Evolutionary conservation across 768 basidiomycete species (phyloP).

Genomic region (Mycena sanguinolenta): DNA sequence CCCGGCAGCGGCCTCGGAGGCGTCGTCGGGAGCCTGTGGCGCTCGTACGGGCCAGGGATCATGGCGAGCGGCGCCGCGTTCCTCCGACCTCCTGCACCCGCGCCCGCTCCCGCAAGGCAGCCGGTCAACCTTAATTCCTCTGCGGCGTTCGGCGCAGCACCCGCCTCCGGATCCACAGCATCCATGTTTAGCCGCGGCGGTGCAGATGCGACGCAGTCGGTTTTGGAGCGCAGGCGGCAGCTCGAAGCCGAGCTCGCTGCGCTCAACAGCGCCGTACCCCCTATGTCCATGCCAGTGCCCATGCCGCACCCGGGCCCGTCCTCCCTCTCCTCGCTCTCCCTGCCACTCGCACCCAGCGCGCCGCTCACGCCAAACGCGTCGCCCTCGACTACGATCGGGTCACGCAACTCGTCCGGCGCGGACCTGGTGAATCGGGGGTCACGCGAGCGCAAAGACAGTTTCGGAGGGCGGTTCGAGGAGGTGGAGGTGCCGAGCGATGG

Average conservation of each 20-base stretch:
- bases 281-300: conserved; percentile 34
- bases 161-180: conserved; percentile 28
- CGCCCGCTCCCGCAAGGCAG: conserved; percentile 47
- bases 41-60: conserved; percentile 81
- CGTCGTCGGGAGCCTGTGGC: conserved; percentile 72
- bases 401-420: conserved; percentile 52
- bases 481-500: conserved; percentile 78
- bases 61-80: conserved; percentile 77
- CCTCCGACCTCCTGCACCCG: conserved; percentile 57
- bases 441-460: conserved; percentile 58
- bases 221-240: conserved; percentile 62
- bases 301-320: conserved; percentile 2
- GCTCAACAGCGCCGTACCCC: conserved; percentile 40
- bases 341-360: conserved; percentile 44
- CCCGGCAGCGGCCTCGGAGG: conserved; percentile 35
- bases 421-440: conserved; percentile 35
- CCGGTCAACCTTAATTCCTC: conserved; percentile 46
- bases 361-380: conserved; percentile 33
- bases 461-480: conserved; percentile 64
- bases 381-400: conserved; percentile 47
- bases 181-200: conserved; percentile 38
- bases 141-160: conserved; percentile 34
- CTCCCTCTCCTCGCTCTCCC: conserved; percentile 46
- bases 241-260: conserved; percentile 72
- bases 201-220: conserved; percentile 42